Percentiles rank a stretch among this genome's conserved stretches.
These are phyloP conservation scores for Tranzscheliella williamsii DNA, from an alignment of 1,284 basidiomycete species.

Conservation along the genomic window DNA sequence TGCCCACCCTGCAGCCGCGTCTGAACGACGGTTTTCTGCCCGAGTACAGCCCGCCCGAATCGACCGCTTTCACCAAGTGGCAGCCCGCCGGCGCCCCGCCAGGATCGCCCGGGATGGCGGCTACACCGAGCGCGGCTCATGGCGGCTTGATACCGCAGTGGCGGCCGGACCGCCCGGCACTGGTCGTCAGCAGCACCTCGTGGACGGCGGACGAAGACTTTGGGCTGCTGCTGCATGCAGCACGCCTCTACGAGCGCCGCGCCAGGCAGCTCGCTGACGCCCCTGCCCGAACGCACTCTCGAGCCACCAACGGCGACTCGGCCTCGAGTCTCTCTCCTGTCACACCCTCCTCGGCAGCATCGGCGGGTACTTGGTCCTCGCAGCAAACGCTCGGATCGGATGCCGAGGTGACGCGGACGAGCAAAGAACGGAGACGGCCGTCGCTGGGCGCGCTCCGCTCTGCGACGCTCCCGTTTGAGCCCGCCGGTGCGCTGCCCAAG, in stretches of 20 bases:
- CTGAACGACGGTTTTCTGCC: conserved; percentile 28
- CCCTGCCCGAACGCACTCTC: background rate
- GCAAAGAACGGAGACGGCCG: conserved; percentile 26
- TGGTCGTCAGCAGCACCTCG: conserved; percentile 88
- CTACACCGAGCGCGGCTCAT: background rate
- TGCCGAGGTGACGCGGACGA: conserved; percentile 3
- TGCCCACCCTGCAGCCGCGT: conserved; percentile 9
- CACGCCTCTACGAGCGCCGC: conserved; percentile 68
- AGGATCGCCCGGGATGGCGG: too few species aligned
- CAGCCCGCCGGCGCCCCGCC: background rate
- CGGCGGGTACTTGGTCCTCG: conserved; percentile 1
- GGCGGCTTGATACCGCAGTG: background rate
- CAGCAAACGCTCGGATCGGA: background rate
- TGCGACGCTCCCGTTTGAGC: conserved; percentile 20
- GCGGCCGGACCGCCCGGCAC: conserved; percentile 69
- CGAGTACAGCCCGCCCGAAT: conserved; percentile 1
- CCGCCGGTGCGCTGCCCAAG: conserved; percentile 35
- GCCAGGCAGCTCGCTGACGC: conserved; percentile 57
- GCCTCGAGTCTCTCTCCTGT: conserved; percentile 7
- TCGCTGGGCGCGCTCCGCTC: conserved; percentile 19
- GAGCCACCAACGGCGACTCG: background rate
- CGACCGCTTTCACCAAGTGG: conserved; percentile 41
- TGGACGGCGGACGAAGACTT: conserved; percentile 99
- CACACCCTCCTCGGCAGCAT: conserved; percentile 10
- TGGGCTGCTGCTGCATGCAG: conserved; percentile 67